These are phyloP conservation scores for Lactarius evosmus DNA, from an alignment of 768 basidiomycete genomes.

Conservation along the genomic window DNA sequence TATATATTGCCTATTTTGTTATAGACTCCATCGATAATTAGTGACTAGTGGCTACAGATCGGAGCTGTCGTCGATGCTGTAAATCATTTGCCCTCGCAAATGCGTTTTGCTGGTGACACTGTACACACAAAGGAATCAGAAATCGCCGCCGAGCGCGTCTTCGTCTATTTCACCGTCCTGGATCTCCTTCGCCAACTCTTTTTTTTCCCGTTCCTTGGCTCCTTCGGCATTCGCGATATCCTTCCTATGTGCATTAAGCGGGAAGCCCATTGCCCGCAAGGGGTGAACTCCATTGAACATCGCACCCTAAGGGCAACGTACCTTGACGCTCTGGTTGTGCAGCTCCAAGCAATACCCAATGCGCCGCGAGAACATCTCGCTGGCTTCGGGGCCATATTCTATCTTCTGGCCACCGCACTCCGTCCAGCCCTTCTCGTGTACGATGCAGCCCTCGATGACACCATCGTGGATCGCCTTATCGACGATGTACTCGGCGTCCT, in stretches of 20 bases:
- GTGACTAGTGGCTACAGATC: neutral
- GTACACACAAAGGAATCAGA: constrained; percentile 30
- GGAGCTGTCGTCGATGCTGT: neutral
- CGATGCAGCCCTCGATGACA: constrained; percentile 87
- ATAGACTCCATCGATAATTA: neutral
- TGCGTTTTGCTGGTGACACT: neutral
- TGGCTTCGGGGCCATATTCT: constrained; percentile 89
- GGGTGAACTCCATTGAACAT: constrained; percentile 10
- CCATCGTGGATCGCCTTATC: constrained; percentile 97
- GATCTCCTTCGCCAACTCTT: constrained; percentile 90
- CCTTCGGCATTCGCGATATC: constrained; percentile 92
- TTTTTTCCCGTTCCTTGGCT: constrained; percentile 89
- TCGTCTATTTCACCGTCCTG: constrained; percentile 86
- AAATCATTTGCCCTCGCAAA: neutral
- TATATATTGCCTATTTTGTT: neutral
- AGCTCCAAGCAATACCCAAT: constrained; percentile 91
- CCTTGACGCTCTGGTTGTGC: constrained; percentile 97
- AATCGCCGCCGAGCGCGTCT: constrained; percentile 47
- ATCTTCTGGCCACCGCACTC: constrained; percentile 77
- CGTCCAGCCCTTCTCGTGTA: constrained; percentile 97
- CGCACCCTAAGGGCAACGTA: constrained; percentile 37
- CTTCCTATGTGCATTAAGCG: constrained; percentile 92
- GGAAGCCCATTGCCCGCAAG: constrained; percentile 92
- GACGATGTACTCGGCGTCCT: constrained; percentile 97
- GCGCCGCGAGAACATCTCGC: constrained; percentile 79